Conservation (phyloP, 1,139 yeast genomes). For the Geotrichum fermentans region DNA sequence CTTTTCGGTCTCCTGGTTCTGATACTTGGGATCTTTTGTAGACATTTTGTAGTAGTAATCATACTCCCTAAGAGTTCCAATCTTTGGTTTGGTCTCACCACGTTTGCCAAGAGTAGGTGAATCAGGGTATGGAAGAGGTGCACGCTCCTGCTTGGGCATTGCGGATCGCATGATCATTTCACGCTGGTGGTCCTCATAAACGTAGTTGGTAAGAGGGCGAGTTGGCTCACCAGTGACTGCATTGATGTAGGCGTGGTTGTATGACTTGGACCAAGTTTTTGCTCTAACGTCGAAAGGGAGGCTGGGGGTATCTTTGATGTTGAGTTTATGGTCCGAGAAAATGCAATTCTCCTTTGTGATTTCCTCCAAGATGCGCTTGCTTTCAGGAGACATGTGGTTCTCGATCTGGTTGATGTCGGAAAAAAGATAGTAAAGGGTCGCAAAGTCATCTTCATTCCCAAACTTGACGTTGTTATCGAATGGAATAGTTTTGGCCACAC, state of each 20-base stretch:
- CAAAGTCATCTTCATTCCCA: slow-evolving; percentile 72
- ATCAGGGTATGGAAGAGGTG: slow-evolving; percentile 31
- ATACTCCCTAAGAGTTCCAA: slow-evolving; percentile 18
- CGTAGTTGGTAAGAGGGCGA: slow-evolving; percentile 33
- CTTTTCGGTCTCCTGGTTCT: slow-evolving; percentile 13
- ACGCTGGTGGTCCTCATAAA: slow-evolving; percentile 31
- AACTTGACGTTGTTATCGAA: slow-evolving; percentile 68
- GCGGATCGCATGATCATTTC: slow-evolving; percentile 25
- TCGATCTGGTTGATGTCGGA: slow-evolving; percentile 59
- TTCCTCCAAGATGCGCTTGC: slow-evolving; percentile 60
- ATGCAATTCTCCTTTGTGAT: slow-evolving; percentile 35
- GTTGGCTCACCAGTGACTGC: slow-evolving; percentile 32
- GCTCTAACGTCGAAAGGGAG: slow-evolving; percentile 43
- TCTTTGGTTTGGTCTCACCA: slow-evolving; percentile 1
- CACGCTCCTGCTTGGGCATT: slow-evolving; percentile 29
- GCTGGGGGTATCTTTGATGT: slow-evolving; percentile 30
- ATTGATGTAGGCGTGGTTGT: slow-evolving; percentile 36
- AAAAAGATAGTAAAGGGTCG: slow-evolving; percentile 67
- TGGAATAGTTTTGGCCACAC: slow-evolving; percentile 59
- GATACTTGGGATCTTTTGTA: slow-evolving; percentile 6
- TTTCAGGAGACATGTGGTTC: slow-evolving; percentile 65
- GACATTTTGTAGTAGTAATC: slow-evolving; percentile 16
- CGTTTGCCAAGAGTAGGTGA: slow-evolving; percentile 15
- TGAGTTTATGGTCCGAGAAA: slow-evolving; percentile 29
- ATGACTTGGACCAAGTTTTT: slow-evolving; percentile 38